Conservation (phyloP, 2,329 filamentous ascomycete species). For the Penicillium sp. region DNA sequence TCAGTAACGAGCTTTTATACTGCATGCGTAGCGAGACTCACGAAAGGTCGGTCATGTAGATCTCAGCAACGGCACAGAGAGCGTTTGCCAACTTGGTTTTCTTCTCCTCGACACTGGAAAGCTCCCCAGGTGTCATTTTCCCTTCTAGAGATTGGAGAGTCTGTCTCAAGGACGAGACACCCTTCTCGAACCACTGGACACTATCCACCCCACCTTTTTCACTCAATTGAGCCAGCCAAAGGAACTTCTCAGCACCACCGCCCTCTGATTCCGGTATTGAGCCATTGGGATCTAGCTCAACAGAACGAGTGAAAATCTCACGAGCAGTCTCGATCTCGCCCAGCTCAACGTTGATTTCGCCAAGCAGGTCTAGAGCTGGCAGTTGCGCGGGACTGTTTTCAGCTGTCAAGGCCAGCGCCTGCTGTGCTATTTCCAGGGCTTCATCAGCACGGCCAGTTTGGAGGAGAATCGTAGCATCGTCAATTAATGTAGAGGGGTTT, state of each 20-base stretch:
- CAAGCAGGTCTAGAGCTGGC: conserved; percentile 70
- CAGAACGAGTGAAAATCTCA: conserved; percentile 68
- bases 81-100: conserved; percentile 80
- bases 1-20: conserved; percentile 10
- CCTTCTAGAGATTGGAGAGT: conserved; percentile 66
- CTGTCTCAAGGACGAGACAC: conserved; percentile 67
- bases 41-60: conserved; percentile 98
- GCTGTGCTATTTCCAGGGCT: conserved; percentile 55
- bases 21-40: conserved; percentile 44
- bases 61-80: conserved; percentile 90
- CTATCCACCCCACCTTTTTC: conserved; percentile 60
- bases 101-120: conserved; percentile 61
- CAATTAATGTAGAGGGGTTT: conserved; percentile 55
- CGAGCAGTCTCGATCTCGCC: conserved; percentile 77
- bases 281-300: conserved; percentile 73
- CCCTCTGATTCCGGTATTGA: conserved; percentile 66
- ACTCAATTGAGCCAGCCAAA: conserved; percentile 88
- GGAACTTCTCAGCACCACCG: conserved; percentile 87
- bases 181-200: conserved; percentile 60
- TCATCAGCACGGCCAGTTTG: conserved; percentile 58
- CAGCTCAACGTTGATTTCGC: conserved; percentile 76
- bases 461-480: conserved; percentile 55
- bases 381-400: conserved; percentile 40
- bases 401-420: conserved; percentile 47
- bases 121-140: conserved; percentile 38